Conservation (phyloP, 177 flowering plant genomes). For the Vitis hybrid region DNA sequence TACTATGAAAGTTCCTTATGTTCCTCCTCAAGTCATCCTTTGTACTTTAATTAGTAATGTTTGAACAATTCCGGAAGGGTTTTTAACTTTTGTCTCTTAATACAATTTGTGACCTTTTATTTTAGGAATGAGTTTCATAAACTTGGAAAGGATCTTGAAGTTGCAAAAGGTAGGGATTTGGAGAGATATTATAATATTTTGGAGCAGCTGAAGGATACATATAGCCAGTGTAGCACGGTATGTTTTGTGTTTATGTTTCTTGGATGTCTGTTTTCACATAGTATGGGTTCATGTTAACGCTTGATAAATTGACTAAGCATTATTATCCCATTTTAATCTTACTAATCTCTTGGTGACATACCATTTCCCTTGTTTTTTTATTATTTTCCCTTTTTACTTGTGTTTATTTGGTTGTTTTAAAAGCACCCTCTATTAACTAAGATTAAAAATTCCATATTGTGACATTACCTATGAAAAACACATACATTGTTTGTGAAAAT, state of each 20-base stretch:
- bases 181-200: constrained; percentile 48
- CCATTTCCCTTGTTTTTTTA: neutral
- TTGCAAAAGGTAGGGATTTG: constrained; percentile 64
- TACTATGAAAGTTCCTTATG: constrained; percentile 17
- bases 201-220: constrained; percentile 69
- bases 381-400: neutral
- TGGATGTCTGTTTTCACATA: neutral
- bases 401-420: neutral
- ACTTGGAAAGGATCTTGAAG: constrained; percentile 65
- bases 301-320: neutral
- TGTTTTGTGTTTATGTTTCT: constrained; percentile 6
- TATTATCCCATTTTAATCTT: neutral
- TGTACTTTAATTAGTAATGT: neutral
- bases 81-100: constrained; percentile 2
- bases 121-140: constrained; percentile 68
- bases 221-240: constrained; percentile 68
- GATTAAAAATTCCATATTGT: neutral
- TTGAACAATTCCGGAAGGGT: neutral
- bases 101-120: neutral
- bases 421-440: neutral
- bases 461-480: too few relatives aligned
- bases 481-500: too few relatives aligned
- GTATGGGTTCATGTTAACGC: neutral
- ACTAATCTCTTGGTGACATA: neutral
- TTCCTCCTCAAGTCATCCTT: neutral